Conservation (phyloP, 2,329 filamentous ascomycete genomes). For the Sclerotinia trifoliorum region DNA sequence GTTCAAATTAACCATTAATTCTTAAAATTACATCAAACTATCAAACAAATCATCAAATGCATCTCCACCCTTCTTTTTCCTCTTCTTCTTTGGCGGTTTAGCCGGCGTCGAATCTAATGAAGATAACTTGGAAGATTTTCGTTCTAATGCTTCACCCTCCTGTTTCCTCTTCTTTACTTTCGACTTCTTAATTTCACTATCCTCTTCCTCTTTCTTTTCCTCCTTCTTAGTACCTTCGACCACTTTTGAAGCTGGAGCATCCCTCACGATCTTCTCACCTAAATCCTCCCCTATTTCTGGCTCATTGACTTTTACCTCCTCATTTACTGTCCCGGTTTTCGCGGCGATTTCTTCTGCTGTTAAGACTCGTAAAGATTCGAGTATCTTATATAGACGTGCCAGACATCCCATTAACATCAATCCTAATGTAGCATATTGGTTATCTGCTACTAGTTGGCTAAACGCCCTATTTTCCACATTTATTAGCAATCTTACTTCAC, state of each 20-base stretch:
- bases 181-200: constrained; percentile 21
- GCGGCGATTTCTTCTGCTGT: constrained; percentile 25
- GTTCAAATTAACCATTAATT: not conserved
- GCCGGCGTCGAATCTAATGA: constrained; percentile 35
- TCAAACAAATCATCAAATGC: constrained; percentile 74
- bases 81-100: constrained; percentile 53
- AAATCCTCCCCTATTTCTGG: constrained; percentile 27
- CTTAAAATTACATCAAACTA: constrained; percentile 48
- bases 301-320: constrained; percentile 8
- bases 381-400: constrained; percentile 54
- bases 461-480: constrained; percentile 54
- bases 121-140: constrained; percentile 5
- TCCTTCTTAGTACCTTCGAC: constrained; percentile 12
- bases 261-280: constrained; percentile 41
- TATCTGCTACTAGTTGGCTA: constrained; percentile 67
- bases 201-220: not conserved
- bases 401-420: constrained; percentile 65
- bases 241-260: constrained; percentile 20
- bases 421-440: constrained; percentile 70
- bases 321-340: not conserved
- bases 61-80: constrained; percentile 59
- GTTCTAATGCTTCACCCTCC: constrained; percentile 15
- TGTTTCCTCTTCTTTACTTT: constrained; percentile 34
- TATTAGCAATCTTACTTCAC: constrained; percentile 29
- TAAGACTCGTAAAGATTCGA: constrained; percentile 40